These are phyloP conservation scores for Ascochyta rabiei DNA, from an alignment of 2,329 filamentous ascomycete species.

Conservation along the genomic window DNA sequence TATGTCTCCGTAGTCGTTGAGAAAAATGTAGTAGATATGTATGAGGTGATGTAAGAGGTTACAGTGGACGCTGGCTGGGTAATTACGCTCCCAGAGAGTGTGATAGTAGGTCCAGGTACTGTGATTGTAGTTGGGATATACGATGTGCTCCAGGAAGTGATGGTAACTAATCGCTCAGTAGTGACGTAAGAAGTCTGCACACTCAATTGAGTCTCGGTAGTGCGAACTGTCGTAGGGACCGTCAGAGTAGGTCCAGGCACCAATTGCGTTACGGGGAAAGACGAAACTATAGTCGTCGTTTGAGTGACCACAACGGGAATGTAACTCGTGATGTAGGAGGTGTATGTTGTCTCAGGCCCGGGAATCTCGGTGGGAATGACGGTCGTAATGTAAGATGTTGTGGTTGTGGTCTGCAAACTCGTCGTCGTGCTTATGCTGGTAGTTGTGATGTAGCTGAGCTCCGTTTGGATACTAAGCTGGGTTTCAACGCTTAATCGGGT, in stretches of 20 bases:
- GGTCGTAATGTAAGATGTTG: neutral
- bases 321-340: neutral
- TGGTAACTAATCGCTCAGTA: slow-evolving; percentile 7
- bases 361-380: neutral
- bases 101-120: slow-evolving; percentile 4
- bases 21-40: neutral
- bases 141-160: neutral
- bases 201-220: neutral
- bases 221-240: neutral
- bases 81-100: neutral
- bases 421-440: neutral
- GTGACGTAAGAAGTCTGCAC: neutral
- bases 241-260: neutral
- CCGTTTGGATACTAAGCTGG: neutral
- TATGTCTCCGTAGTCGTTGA: neutral
- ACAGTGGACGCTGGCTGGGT: slow-evolving; percentile 1
- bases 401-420: neutral
- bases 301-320: neutral
- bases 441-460: neutral
- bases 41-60: slow-evolving; percentile 1
- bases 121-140: slow-evolving; percentile 1
- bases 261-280: neutral
- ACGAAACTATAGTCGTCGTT: neutral
- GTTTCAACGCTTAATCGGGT: slow-evolving; percentile 4
- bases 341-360: neutral